Base-by-base conservation (phyloP, 768 basidiomycete species). In the Scleroderma citrinum region DNA sequence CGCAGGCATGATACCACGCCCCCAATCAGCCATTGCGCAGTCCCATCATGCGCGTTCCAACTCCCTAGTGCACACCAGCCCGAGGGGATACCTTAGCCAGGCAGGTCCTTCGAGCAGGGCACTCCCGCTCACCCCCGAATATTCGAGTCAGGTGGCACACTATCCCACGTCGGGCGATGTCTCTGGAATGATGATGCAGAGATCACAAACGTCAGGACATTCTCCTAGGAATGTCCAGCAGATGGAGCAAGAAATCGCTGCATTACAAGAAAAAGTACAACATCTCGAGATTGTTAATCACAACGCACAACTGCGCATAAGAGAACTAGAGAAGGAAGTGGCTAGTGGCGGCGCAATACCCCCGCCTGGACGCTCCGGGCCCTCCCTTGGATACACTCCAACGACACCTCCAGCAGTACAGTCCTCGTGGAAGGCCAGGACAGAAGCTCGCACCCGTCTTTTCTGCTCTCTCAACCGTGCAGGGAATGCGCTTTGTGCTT, bases 391-490 rank as follows among this genome's bases (percentile, higher is more conserved):
- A 14, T 35, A 54, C 5, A 50, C 43, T 6, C 62, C 36, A 41
- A 64, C 56, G 12, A 65, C 70, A 5, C 68, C 73, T 0, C 69
- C 69, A 1, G 71, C 75, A 10, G 58, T 77, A 14, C 74, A 81
- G 40, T 67, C 72, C 24, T 74, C 79, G 3, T 91, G 89, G 89
- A 77, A 76, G 42, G 71, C 74, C 8, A 84, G 89, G 50, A 91
- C 87, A 1, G 82, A 87, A 19, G 78, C 83, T 5, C 85, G 90
- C 32, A 70, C 73, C 54, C 79, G 79, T 47, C 72, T 80, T 38
- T 85, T 83, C 67, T 92, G 89, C 64, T 85, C 88, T 3, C 72
- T 87, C 26, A 92, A 92, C 66, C 81, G 90, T 44, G 89, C 89
- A 0, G 90, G 90, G 29, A 92, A 92, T 56, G 88, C 89, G 1